A percentile compares a stretch with the other conserved stretches of the same genome.
phyloP scores from a whole-genome alignment of 1,139 yeast genomes.

The Taiozyma sp. region DNA sequence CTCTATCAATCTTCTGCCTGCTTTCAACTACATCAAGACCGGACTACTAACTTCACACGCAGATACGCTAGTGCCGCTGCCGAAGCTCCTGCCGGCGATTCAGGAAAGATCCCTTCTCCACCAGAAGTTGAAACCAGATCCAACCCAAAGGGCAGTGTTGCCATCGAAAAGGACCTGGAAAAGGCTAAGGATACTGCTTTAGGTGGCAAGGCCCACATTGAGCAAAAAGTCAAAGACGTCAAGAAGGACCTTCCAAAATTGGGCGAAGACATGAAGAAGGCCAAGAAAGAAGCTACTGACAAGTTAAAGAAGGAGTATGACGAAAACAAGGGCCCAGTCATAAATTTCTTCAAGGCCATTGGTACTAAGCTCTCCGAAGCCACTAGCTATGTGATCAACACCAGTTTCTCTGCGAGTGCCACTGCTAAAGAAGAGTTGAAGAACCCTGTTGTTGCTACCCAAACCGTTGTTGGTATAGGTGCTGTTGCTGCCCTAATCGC shows the following conservation, averaged over 20 bases:
- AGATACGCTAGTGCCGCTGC: constrained; percentile 18
- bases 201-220: constrained; percentile 15
- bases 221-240: constrained; percentile 15
- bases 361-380: constrained; percentile 16
- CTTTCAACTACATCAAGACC: background rate
- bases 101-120: constrained; percentile 5
- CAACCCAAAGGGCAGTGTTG: constrained; percentile 11
- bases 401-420: constrained; percentile 16
- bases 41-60: background rate
- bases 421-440: constrained; percentile 38
- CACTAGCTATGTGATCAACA: constrained; percentile 14
- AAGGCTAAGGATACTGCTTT: constrained; percentile 14
- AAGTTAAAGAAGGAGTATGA: constrained; percentile 22
- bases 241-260: constrained; percentile 15
- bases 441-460: constrained; percentile 60
- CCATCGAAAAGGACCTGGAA: constrained; percentile 9
- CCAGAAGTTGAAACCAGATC: constrained; percentile 8
- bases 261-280: constrained; percentile 14
- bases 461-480: constrained; percentile 46
- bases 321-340: constrained; percentile 22
- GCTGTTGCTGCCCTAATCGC: constrained; percentile 45
- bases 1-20: background rate
- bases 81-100: constrained; percentile 8
- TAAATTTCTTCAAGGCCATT: constrained; percentile 20
- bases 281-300: constrained; percentile 20